phyloP scores from a whole-genome alignment of 441 rosid genomes.

The Geranium incanum region DNA sequence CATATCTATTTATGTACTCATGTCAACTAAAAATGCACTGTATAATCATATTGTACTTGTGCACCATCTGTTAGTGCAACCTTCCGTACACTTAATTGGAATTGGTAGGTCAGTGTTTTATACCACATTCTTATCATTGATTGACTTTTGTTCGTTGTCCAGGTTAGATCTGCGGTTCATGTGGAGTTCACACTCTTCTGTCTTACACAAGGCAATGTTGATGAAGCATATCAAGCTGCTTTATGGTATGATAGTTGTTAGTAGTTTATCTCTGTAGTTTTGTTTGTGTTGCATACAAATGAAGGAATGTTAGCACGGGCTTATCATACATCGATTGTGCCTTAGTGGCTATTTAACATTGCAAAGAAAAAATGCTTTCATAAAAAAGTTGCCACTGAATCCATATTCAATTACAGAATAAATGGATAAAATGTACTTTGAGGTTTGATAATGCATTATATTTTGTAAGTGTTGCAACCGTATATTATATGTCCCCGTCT shows the following conservation, averaged over 20 bases:
- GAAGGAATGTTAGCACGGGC: neutral
- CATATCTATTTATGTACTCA: too few relatives aligned
- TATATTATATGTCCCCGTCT: too few relatives aligned
- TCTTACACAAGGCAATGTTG: slow-evolving; percentile 38
- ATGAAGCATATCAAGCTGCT: slow-evolving; percentile 47
- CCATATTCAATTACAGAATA: neutral
- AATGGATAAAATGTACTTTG: neutral
- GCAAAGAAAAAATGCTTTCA: neutral
- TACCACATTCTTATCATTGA: neutral
- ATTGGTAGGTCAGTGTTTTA: neutral
- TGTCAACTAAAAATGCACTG: too few relatives aligned
- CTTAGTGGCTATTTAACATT: neutral
- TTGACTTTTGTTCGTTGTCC: slow-evolving; percentile 12
- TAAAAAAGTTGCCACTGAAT: neutral
- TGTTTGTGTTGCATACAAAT: neutral
- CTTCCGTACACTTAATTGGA: neutral
- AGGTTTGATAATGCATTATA: neutral
- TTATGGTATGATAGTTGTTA: slow-evolving; percentile 36
- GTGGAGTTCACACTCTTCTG: slow-evolving; percentile 56
- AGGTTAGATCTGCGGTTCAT: slow-evolving; percentile 54
- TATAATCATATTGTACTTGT: too few relatives aligned
- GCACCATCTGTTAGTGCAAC: too few relatives aligned
- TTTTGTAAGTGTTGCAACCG: too few relatives aligned
- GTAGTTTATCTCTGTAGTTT: neutral
- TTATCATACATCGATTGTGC: neutral